Conservation (phyloP, 352 stramenopile genomes). For the Lagenidium giganteum region DNA sequence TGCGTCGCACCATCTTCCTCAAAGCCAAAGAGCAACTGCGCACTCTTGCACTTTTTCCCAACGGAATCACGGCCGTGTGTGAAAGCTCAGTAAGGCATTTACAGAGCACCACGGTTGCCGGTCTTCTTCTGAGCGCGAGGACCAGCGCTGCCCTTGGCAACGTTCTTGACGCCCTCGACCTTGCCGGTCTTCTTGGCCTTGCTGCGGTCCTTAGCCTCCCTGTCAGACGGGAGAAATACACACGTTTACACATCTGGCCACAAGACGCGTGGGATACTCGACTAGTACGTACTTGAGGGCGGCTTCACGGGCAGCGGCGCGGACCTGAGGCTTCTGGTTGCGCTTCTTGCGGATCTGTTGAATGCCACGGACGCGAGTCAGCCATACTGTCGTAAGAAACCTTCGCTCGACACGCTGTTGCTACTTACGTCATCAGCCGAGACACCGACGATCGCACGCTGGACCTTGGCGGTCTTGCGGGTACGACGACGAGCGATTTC, state of each 20-base stretch:
- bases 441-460: slow-evolving; percentile 96
- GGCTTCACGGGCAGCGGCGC: slow-evolving; percentile 85
- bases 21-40: slow-evolving; percentile 18
- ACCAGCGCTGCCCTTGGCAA: slow-evolving; percentile 49
- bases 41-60: slow-evolving; percentile 19
- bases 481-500: slow-evolving; percentile 77
- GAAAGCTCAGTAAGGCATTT: slow-evolving; percentile 25
- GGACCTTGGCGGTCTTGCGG: slow-evolving; percentile 95
- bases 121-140: slow-evolving; percentile 85
- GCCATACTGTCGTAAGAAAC: neutral
- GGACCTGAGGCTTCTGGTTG: slow-evolving; percentile 93
- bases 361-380: neutral
- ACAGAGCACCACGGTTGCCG: slow-evolving; percentile 86
- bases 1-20: slow-evolving; percentile 5
- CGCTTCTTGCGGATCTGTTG: slow-evolving; percentile 96
- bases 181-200: slow-evolving; percentile 83
- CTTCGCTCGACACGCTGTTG: neutral
- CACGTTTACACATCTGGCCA: neutral
- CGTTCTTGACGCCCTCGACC: slow-evolving; percentile 41
- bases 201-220: slow-evolving; percentile 84
- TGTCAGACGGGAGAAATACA: slow-evolving; percentile 4
- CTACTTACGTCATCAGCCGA: slow-evolving; percentile 90
- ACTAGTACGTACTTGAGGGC: slow-evolving; percentile 87
- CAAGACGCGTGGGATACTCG: neutral
- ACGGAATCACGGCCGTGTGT: slow-evolving; percentile 9